phyloP scores from a whole-genome alignment of 2,329 filamentous ascomycete genomes.

The Pseudocercospora vitis region DNA sequence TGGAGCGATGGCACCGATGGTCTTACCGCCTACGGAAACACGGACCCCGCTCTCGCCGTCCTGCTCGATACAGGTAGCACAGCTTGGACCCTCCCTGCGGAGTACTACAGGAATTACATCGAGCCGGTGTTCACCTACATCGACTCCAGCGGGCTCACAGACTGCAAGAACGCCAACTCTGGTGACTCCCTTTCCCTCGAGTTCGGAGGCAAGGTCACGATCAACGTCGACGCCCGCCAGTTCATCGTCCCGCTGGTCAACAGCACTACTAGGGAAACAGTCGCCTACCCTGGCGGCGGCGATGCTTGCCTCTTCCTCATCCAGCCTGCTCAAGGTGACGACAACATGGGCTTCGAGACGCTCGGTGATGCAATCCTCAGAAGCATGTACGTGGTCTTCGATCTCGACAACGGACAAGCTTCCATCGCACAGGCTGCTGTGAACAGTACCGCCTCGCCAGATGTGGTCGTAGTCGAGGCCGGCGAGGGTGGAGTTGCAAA shows the following conservation, averaged over 20 bases:
- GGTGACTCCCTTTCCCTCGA: slow-evolving; percentile 32
- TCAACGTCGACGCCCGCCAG: slow-evolving; percentile 32
- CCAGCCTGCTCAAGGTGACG: slow-evolving; percentile 16
- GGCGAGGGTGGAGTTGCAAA: slow-evolving; percentile 32
- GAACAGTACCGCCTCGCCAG: slow-evolving; percentile 26
- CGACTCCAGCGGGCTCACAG: slow-evolving; percentile 21
- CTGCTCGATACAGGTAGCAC: slow-evolving; percentile 38
- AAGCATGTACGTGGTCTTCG: slow-evolving; percentile 40
- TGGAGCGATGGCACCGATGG: slow-evolving; percentile 26
- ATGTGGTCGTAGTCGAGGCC: slow-evolving; percentile 31
- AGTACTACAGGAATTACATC: slow-evolving; percentile 30
- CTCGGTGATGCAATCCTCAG: slow-evolving; percentile 37
- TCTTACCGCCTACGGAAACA: slow-evolving; percentile 23
- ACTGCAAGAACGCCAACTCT: slow-evolving; percentile 31
- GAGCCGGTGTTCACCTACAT: slow-evolving; percentile 28
- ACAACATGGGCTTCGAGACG: slow-evolving; percentile 26
- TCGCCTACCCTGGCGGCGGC: slow-evolving; percentile 22
- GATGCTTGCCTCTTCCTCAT: slow-evolving; percentile 34
- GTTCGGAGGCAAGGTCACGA: slow-evolving; percentile 32
- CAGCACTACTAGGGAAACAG: slow-evolving; percentile 26
- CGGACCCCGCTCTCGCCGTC: slow-evolving; percentile 28
- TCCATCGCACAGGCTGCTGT: slow-evolving; percentile 36
- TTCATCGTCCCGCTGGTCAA: slow-evolving; percentile 37
- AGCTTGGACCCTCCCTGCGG: slow-evolving; percentile 30
- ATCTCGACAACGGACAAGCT: slow-evolving; percentile 39